Evolutionary conservation across 1,284 basidiomycete genomes (phyloP).

Genomic region (Kwoniella shivajii): DNA sequence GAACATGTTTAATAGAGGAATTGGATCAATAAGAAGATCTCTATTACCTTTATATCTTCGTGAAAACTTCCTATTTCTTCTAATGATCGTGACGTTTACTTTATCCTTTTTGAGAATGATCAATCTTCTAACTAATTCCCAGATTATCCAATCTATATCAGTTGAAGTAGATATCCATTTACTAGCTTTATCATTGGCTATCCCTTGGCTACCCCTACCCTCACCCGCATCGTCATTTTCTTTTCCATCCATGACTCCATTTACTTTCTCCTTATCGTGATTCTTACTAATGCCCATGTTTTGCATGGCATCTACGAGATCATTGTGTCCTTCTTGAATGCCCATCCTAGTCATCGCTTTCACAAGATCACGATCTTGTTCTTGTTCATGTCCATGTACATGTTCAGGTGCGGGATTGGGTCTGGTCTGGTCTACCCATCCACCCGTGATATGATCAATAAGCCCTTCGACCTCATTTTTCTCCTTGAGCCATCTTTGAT

Average conservation of each 20-base stretch:
- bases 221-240: no score
- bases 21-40: background rate
- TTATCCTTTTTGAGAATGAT: background rate
- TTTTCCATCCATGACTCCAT: no score
- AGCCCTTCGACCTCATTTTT: background rate
- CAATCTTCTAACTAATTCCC: constrained; percentile 3
- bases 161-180: constrained; percentile 7
- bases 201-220: no score
- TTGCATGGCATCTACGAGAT: no score
- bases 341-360: no score
- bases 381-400: background rate
- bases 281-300: no score
- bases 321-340: no score
- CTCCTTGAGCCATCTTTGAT: background rate
- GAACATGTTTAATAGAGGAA: background rate
- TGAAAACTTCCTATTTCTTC: background rate
- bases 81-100: background rate
- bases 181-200: no score
- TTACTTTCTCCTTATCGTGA: background rate
- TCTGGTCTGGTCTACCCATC: background rate
- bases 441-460: constrained; percentile 1
- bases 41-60: background rate
- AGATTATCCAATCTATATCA: constrained; percentile 1
- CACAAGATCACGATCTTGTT: no score
- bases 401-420: background rate